Evolutionary conservation across 371 early-diverging fungal species (phyloP), one percentile per base, ranked within the genome.

Genomic region (Mortierella sp.): DNA sequence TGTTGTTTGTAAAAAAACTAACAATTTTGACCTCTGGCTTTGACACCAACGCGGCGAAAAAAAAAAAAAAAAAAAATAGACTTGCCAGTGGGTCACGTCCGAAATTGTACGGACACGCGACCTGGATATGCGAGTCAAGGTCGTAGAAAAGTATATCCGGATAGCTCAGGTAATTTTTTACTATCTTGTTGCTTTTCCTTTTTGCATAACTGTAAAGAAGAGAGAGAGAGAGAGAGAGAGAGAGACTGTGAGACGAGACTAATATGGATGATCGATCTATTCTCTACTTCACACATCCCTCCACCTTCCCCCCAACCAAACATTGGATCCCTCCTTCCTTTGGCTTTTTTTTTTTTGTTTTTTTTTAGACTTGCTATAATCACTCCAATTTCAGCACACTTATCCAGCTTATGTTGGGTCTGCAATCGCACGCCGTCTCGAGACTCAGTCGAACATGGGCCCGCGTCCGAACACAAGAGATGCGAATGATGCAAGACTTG

Each of bases 101-200:
- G 91, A 91, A 66, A 88, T 94, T 50, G 82, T 92, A 18, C 79
- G 84, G 48, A 86, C 90, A 11, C 82, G 70, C 1, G 75, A 83
- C 16, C 26, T 87, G 29, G 86, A 90, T 7, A 75, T 84, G 48
- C 84, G 93, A 19, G 91, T 83, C n/a, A 83, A 80, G 23, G 84
- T 92, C 12, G 84, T 93, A 16, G 93, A 93, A 70, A 91, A 89
- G 66, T 88, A 91, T 46, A 94, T 94, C 61, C 87, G 91, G 29
- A 75, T 94, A 21, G 93, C 92, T 2, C 87, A 88, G 75, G 90
- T 88, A 83, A 69, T 70, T 30, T n/a, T n/a, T n/a, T n/a, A 37
- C 9, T 3, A 37, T 21, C 28, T 59, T 23, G 51, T 4, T 43
- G 16, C 14, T 50, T 3, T 14, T 50, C 21, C 2, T 21, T 50